Percentiles rank a stretch among this genome's conserved stretches.
Evolutionary conservation across 2,329 filamentous ascomycete species (phyloP).

Genomic region (Fusarium begoniae): DNA sequence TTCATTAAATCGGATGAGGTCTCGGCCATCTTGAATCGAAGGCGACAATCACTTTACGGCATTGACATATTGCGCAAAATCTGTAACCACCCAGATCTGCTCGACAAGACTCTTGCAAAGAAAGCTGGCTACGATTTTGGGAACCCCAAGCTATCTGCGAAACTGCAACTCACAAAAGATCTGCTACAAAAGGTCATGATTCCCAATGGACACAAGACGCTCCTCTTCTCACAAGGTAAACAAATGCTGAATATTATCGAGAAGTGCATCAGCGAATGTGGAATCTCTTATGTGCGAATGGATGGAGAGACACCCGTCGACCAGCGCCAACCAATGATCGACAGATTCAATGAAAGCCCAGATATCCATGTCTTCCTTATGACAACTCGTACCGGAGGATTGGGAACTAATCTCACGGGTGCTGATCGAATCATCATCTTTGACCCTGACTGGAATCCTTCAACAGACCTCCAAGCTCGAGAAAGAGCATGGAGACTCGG

Average conservation of each 20-base stretch:
- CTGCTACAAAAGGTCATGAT: constrained; percentile 86
- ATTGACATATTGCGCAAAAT: constrained; percentile 95
- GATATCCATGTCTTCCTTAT: constrained; percentile 88
- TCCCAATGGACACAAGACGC: constrained; percentile 87
- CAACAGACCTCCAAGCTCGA: constrained; percentile 92
- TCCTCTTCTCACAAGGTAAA: constrained; percentile 91
- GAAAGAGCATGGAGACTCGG: constrained; percentile 96
- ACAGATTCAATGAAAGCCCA: constrained; percentile 87
- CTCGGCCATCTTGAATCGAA: constrained; percentile 78
- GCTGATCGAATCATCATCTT: constrained; percentile 97
- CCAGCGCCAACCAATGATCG: constrained; percentile 86
- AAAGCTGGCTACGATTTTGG: constrained; percentile 81
- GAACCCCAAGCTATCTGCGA: constrained; percentile 81
- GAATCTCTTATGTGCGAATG: constrained; percentile 86
- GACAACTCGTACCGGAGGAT: constrained; percentile 93
- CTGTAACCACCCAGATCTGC: constrained; percentile 94
- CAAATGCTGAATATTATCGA: constrained; percentile 97
- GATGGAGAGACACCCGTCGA: constrained; percentile 92
- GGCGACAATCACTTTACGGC: constrained; percentile 83
- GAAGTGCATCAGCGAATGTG: constrained; percentile 75
- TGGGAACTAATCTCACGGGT: constrained; percentile 94
- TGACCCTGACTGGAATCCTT: constrained; percentile 98
- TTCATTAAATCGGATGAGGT: constrained; percentile 88
- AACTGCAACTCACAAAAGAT: constrained; percentile 94
- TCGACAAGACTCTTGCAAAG: constrained; percentile 66